These are phyloP conservation scores for Fusarium mexicanum DNA, from an alignment of 2,329 filamentous ascomycete species.

Conservation along the genomic window DNA sequence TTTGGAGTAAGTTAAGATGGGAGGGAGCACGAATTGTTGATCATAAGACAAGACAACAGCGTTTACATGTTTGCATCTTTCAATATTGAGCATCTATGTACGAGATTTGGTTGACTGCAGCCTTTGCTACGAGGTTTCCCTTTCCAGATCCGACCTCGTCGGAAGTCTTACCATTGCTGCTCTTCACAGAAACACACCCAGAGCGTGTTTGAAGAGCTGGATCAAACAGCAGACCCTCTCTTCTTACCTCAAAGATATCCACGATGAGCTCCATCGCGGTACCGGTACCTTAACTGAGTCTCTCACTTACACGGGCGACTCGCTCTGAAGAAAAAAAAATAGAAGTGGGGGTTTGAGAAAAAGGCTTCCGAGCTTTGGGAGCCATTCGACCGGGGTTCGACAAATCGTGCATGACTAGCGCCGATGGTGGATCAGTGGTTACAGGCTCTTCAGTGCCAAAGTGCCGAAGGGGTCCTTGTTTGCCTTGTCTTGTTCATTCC, in stretches of 20 bases:
- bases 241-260: conserved; percentile 26
- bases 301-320: conserved; percentile 28
- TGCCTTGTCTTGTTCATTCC: conserved; percentile 1
- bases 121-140: conserved; percentile 16
- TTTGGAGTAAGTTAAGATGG: conserved; percentile 23
- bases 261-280: conserved; percentile 32
- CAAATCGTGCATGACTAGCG: conserved; percentile 45
- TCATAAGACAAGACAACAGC: neutral
- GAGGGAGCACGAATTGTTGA: conserved; percentile 16
- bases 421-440: conserved; percentile 20
- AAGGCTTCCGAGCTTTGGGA: conserved; percentile 15
- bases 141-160: conserved; percentile 9
- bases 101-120: conserved; percentile 2
- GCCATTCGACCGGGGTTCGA: conserved; percentile 40
- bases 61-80: neutral
- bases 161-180: neutral
- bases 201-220: conserved; percentile 28
- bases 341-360: conserved; percentile 17
- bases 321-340: conserved; percentile 12
- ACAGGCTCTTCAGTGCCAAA: conserved; percentile 37
- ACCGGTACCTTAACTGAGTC: conserved; percentile 33
- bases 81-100: neutral
- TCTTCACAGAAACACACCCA: conserved; percentile 17
- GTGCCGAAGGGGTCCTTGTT: conserved; percentile 38
- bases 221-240: conserved; percentile 32